These are phyloP conservation scores for Ceratobasidium sp. DNA, from an alignment of 1,284 basidiomycete species.

Conservation along the genomic window DNA sequence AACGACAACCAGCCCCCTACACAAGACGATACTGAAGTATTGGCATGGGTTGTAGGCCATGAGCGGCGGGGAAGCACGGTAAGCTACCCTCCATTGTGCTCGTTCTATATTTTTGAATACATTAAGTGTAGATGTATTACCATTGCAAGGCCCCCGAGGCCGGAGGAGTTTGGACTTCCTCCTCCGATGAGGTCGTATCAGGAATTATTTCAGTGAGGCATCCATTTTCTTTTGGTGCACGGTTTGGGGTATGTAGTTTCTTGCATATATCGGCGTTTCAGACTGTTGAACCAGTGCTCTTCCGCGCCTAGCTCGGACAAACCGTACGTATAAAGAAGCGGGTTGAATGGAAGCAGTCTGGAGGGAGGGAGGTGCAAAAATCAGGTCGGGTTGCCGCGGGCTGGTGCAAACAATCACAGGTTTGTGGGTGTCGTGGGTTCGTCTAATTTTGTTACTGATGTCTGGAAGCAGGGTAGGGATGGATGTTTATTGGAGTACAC, in stretches of 20 bases:
- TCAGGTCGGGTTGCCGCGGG: slow-evolving; percentile 22
- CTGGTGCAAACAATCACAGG: slow-evolving; percentile 37
- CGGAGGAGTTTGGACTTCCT: slow-evolving; percentile 20
- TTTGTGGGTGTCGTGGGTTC: not conserved
- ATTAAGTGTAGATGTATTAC: slow-evolving; percentile 6
- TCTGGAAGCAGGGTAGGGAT: not conserved
- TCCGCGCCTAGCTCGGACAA: slow-evolving; percentile 10
- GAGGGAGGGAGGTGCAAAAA: slow-evolving; percentile 5
- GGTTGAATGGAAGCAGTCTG: slow-evolving; percentile 30
- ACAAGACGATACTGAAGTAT: slow-evolving; percentile 15
- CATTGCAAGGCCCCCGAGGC: slow-evolving; percentile 36
- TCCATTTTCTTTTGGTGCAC: slow-evolving; percentile 12
- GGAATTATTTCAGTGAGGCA: slow-evolving; percentile 8
- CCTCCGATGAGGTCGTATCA: slow-evolving; percentile 12
- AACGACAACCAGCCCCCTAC: not conserved
- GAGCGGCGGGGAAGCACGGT: slow-evolving; percentile 20
- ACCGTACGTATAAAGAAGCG: slow-evolving; percentile 26
- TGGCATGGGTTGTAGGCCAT: slow-evolving; percentile 29
- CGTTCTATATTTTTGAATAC: not conserved
- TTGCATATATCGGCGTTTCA: not conserved
- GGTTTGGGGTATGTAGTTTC: slow-evolving; percentile 18
- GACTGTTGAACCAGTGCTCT: not conserved
- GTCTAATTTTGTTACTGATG: not conserved
- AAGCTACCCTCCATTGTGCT: not conserved
- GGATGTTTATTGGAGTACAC: slow-evolving; percentile 30